These are phyloP conservation scores for Clavispora phyllophila DNA, from an alignment of 805 yeast genomes.

Conservation along the genomic window DNA sequence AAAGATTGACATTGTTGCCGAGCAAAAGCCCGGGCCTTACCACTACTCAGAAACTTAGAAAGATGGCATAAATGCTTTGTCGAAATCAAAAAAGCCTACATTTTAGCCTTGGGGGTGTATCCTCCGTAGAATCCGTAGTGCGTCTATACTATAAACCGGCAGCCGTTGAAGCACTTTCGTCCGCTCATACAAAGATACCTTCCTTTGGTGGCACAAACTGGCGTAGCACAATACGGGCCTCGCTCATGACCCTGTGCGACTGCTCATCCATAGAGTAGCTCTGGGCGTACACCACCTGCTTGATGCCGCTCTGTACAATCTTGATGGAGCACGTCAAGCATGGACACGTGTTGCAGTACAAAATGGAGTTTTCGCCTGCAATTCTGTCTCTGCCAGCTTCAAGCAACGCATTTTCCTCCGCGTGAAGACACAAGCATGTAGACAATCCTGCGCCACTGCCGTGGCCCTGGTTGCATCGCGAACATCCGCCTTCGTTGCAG, in stretches of 20 bases:
- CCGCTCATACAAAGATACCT: conserved; percentile 31
- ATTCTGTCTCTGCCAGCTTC: conserved; percentile 92
- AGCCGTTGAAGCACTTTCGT: too few relatives aligned
- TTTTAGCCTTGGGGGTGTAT: too few relatives aligned
- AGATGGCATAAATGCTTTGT: too few relatives aligned
- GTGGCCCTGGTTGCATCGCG: conserved; percentile 73
- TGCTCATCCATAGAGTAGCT: conserved; percentile 85
- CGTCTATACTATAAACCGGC: too few relatives aligned
- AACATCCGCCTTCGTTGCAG: conserved; percentile 95
- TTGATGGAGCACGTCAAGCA: conserved; percentile 94
- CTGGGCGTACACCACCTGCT: conserved; percentile 89
- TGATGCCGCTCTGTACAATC: conserved; percentile 87
- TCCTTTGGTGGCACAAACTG: conserved; percentile 39
- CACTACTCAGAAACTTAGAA: conserved; percentile 26
- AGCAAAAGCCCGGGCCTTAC: conserved; percentile 45
- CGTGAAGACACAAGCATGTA: conserved; percentile 92
- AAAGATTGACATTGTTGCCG: conserved; percentile 47
- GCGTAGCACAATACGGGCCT: conserved; percentile 70
- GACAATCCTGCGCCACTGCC: conserved; percentile 60
- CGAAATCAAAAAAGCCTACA: too few relatives aligned
- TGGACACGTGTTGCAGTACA: conserved; percentile 96
- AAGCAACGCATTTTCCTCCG: conserved; percentile 92
- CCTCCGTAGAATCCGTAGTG: too few relatives aligned
- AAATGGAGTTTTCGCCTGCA: conserved; percentile 48
- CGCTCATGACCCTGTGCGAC: conserved; percentile 65